Evolutionary conservation across 2,329 filamentous ascomycete genomes (phyloP).

Genomic region (Botrytis elliptica): DNA sequence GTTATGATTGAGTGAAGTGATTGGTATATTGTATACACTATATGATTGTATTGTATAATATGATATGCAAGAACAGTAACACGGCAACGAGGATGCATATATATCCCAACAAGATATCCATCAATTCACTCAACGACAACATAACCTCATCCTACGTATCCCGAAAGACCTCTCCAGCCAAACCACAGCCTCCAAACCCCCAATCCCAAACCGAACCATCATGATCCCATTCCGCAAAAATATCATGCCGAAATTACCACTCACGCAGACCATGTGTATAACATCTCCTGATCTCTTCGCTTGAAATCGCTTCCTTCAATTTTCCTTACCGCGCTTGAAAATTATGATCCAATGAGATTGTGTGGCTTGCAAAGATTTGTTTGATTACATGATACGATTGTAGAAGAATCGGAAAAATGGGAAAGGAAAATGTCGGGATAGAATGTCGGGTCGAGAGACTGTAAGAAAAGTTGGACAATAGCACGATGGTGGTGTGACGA

Average conservation of each 20-base stretch:
- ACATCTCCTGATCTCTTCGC: constrained; percentile 8
- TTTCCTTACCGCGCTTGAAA: neutral
- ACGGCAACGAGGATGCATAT: neutral
- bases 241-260: neutral
- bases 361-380: neutral
- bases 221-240: neutral
- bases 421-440: neutral
- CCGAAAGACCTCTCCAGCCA: neutral
- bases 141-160: neutral
- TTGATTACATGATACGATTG: neutral
- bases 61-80: neutral
- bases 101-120: neutral
- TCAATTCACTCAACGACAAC: neutral
- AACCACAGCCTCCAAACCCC: neutral
- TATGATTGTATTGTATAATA: neutral
- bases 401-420: neutral
- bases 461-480: neutral
- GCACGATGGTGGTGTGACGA: constrained; percentile 4
- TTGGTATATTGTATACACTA: neutral
- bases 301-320: neutral
- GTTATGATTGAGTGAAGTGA: constrained; percentile 7
- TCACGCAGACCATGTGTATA: too few relatives aligned
- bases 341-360: neutral
- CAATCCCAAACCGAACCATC: neutral
- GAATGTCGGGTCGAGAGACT: neutral